Conservation (phyloP, 108 stramenopile species). For the Aurantiochytrium sp. region DNA sequence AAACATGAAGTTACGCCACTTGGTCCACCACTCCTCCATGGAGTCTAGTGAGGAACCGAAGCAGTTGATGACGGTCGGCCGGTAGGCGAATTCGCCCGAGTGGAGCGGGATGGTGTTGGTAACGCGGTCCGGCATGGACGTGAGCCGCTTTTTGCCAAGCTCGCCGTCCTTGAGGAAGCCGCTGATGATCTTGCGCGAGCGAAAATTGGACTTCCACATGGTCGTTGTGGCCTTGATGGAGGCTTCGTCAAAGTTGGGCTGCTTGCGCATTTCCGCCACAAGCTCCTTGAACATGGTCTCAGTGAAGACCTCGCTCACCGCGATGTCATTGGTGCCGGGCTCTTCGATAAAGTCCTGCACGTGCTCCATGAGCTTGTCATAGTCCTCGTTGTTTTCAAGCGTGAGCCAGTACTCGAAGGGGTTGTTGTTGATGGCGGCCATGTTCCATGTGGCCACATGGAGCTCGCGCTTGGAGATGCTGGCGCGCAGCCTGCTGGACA, state of each 20-base stretch:
- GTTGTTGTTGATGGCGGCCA: conserved; percentile 52
- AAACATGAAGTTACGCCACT: conserved; percentile 28
- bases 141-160: conserved; percentile 40
- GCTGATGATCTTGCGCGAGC: conserved; percentile 29
- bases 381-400: neutral
- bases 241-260: neutral
- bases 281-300: conserved; percentile 26
- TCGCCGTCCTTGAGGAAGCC: conserved; percentile 37
- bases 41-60: neutral
- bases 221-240: neutral
- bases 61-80: conserved; percentile 46
- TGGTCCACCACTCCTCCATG: conserved; percentile 33
- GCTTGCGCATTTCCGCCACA: neutral
- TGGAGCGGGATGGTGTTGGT: conserved; percentile 37
- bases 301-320: conserved; percentile 24
- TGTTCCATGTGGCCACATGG: conserved; percentile 40
- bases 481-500: neutral
- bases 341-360: conserved; percentile 31
- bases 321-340: conserved; percentile 6
- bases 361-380: conserved; percentile 33
- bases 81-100: neutral
- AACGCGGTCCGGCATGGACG: conserved; percentile 43
- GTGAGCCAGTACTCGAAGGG: conserved; percentile 48
- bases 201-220: conserved; percentile 18
- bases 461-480: conserved; percentile 7